Evolutionary conservation across 2,329 filamentous ascomycete species (phyloP), one percentile per base, ranked within the genome.

Genomic region (Verticillium isaacii): DNA sequence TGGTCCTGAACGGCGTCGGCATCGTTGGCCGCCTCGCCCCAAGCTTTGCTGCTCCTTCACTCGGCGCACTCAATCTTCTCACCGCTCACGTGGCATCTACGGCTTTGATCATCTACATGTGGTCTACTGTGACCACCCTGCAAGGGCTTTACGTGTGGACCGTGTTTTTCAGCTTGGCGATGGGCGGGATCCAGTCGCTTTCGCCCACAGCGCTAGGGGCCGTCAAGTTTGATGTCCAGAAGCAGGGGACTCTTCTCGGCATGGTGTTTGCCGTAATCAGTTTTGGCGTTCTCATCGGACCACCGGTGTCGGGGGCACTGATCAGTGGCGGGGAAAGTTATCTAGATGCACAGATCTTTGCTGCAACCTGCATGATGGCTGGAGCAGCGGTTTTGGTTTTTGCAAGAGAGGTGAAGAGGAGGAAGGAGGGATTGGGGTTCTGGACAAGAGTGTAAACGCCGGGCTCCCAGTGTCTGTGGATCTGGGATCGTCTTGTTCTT

Each of bases 1-100:
- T 75, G 25, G 68, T 78, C 58, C 69, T 83, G 58, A 82, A 81
- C 66, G 78, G 73, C 15, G 78, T 77, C 19, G 79, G 78, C 58
- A 71, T 81, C 56, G 68, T 78, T 5, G 80, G 81, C 4, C 78
- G 80, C 19, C 66, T 82, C 36, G 63, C 79, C 4, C 80, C 79
- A 5, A 78, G 75, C 62, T 75, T 56, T 19, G 14, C 32, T 14
- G 32, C 54, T 19, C 54, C 54, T 14, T 32, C 32, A 2, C 5
- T 56, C 12, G 54, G 54, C 29, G 25, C 54, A 11, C 54, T 56
- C 54, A 56, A 56, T 7, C 54, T 56, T 25, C 34, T 56, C 54
- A 32, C 29, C 4, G 41, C 41, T 8, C 41, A 50, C 19, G 41
- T 32, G 14, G 54, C 15, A 3, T 9, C 19, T 29, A 56, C 54